phyloP scores from a whole-genome alignment of 1,284 basidiomycete genomes.

The Rhodotorula mucilaginosa region DNA sequence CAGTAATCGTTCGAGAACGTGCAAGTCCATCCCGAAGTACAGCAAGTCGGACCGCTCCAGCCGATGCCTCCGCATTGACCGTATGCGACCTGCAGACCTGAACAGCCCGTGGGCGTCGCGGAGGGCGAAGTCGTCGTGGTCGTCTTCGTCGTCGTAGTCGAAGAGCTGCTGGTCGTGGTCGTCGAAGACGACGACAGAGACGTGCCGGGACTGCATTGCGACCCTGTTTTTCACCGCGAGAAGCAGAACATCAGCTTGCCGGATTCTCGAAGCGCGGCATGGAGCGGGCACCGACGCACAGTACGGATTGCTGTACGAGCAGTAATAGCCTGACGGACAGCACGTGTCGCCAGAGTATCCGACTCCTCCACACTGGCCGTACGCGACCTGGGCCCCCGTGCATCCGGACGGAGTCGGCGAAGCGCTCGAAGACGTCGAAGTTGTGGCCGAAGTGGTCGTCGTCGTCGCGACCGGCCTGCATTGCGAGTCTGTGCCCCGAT shows the following conservation, averaged over 20 bases:
- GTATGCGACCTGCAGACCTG: neutral
- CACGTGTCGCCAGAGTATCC: constrained; percentile 2
- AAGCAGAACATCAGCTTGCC: no score
- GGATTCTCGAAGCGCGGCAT: neutral
- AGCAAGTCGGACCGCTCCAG: constrained; percentile 1
- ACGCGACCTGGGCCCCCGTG: neutral
- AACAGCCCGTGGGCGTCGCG: neutral
- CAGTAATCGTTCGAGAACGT: constrained; percentile 1
- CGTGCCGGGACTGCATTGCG: neutral
- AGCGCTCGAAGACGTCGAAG: neutral
- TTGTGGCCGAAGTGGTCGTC: neutral
- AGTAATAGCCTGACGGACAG: constrained; percentile 12
- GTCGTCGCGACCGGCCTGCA: neutral
- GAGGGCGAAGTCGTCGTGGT: constrained; percentile 1
- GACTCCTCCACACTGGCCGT: constrained; percentile 3
- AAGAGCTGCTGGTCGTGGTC: neutral
- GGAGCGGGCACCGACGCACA: neutral
- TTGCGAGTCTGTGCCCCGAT: constrained; percentile 15
- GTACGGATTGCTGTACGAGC: constrained; percentile 1
- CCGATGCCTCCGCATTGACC: constrained; percentile 18
- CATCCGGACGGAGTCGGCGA: neutral
- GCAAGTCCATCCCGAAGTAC: neutral
- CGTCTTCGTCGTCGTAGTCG: constrained; percentile 1
- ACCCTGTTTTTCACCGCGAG: neutral
- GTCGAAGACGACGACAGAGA: neutral